Base-by-base conservation (phyloP, 805 yeast genomes). In the Naumovozyma castellii region DNA sequence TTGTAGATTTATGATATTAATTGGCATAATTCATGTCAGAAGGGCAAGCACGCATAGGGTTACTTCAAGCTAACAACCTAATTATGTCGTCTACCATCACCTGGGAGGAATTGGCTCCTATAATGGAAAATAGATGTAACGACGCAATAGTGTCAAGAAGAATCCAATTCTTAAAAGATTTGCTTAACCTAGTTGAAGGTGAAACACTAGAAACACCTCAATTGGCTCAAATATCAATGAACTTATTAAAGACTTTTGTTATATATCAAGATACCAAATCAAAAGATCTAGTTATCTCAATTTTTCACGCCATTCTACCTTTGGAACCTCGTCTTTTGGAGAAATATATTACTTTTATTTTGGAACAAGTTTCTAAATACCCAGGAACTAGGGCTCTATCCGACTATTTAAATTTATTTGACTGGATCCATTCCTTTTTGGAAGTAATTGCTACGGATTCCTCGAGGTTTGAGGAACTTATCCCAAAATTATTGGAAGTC, bases 321-420 rank as follows among this genome's bases (percentile, higher is more conserved):
- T 51, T 43, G 32, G 62, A 67, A 33, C 49, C 53, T n/a, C 47
- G 54, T n/a, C 60, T 64, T 42, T 52, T 62, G 51, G 47, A 55
- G 15, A 61, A 54, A 8, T 69, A 70, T 39, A 45, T 57, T 19
- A 65, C 62, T 27, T 74, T 65, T 48, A 63, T 77, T 33, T 40
- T 56, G 17, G 54, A 55, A 9, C 48, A 57, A 15, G 51, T 54
- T 5, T 52, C 68, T 5, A 44, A 51, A 2, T 53, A 48, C 16
- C 58, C 61, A 2, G 61, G 58, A 22, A 49, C 68, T n/a, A 65
- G 71, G 42, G 82, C 90, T 1, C 55, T 71, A 4, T 64, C 74
- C 2, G 84, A 77, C 56, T 64, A 78, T 43, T 54, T 77, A 46
- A 69, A 79, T 20, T 57, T 82, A 18, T 61, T 82, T 32, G 66